phyloP scores from a whole-genome alignment of 306 rosid species.

The Carpinus viminea region DNA sequence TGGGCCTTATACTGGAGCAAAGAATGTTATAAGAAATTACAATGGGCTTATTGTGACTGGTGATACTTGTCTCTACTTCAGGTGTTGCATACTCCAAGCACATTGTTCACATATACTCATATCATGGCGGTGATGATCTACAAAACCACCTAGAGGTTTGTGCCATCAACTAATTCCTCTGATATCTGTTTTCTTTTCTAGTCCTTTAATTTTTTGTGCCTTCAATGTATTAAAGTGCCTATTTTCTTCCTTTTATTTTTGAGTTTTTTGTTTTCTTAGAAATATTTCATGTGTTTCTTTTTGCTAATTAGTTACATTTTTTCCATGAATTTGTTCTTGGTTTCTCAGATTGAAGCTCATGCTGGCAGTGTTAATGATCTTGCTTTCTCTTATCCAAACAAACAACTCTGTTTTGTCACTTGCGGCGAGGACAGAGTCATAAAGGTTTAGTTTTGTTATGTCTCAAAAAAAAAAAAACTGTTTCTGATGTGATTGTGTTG shows the following conservation, averaged over 20 bases:
- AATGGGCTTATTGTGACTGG: conserved; percentile 26
- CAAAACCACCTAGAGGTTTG: conserved; percentile 94
- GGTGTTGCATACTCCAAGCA: conserved; percentile 99
- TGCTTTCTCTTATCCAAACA: conserved; percentile 96
- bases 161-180: conserved; percentile 16
- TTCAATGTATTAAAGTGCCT: background rate
- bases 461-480: background rate
- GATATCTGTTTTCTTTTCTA: conserved; percentile 17
- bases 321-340: conserved; percentile 26
- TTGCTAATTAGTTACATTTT: conserved; percentile 14
- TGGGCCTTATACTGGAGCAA: conserved; percentile 13
- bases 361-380: conserved; percentile 95
- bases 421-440: conserved; percentile 98
- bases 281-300: conserved; percentile 17
- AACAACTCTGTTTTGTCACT: conserved; percentile 84
- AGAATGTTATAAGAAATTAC: background rate
- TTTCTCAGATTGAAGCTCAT: conserved; percentile 91
- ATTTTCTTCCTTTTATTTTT: background rate
- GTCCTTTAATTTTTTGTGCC: conserved; percentile 11
- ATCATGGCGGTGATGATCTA: conserved; percentile 84
- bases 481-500: conserved; percentile 26
- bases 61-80: conserved; percentile 37
- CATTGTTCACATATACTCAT: conserved; percentile 88
- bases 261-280: background rate
- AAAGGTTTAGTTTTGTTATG: conserved; percentile 63